Base-by-base conservation (phyloP, 352 stramenopile genomes). In the Phytophthora sp. region DNA sequence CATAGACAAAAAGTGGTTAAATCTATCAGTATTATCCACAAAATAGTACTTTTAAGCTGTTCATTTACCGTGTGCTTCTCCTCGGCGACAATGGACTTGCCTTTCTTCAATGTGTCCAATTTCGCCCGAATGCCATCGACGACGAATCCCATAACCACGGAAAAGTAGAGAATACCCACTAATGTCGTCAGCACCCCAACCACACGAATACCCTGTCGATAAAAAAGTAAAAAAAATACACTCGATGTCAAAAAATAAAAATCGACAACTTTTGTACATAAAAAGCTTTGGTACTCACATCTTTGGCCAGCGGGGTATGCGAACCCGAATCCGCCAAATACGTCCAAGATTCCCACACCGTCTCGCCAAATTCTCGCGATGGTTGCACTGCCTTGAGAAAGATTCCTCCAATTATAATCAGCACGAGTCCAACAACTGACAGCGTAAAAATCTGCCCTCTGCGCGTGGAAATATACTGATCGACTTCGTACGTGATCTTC, bases 141-240 rank as follows among this genome's bases (percentile, higher is more conserved):
- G 7, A 97, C 85, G 36, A 97, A 96, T n/a, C 90, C 90, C 76
- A 96, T 92, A 47, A 97, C 93, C 15, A 96, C 83, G 18, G 87
- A 93, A 51, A 96, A 96, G 61, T 95, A 93, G 9, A 97, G 59
- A 57, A 95, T 91, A 15, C 86, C 85, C 44, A 88, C 42, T 18
- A 95, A 44, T 12, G 66, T 90, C 24, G 89, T 86, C 29, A 86
- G 29, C 0, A 88, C 72, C 16, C 79, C 84, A 20, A 90, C 72
- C 20, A 89, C 50, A 1, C 79, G 82, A 24, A 57, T 30, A 46
- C 50, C 50, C 50, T 57, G 31, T 29, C 18, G 24, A 21, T 36
- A 5, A 18, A 16, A 45, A 12, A 88, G 12, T 13, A 50, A 20
- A 31, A 20, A 35, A 49, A 29, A 30, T 24, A 29, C 11, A 18